These are phyloP conservation scores for Guadua angustifolia DNA, from an alignment of 176 grass and related monocot genomes.

Conservation along the genomic window DNA sequence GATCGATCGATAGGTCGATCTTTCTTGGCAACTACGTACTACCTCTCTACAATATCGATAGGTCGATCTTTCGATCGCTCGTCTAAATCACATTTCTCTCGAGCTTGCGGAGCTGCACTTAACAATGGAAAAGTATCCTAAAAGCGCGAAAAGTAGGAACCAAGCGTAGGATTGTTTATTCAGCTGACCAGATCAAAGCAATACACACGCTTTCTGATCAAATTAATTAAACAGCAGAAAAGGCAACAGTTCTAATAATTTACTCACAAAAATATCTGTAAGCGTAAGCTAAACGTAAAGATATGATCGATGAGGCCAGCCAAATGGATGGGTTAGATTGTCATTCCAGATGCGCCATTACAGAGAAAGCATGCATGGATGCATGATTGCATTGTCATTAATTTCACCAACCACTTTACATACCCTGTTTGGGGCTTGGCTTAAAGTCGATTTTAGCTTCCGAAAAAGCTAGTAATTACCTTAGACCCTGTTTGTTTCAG, in stretches of 20 bases:
- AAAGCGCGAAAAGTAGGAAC: not conserved
- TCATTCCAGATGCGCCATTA: constrained; percentile 2
- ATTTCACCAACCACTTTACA: not conserved
- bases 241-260: not conserved
- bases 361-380: not conserved
- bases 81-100: constrained; percentile 30
- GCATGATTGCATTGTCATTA: not conserved
- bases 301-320: not conserved
- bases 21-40: constrained; percentile 5
- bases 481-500: no score
- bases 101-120: not conserved
- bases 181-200: not conserved
- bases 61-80: not conserved
- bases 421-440: no score
- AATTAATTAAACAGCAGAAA: not conserved
- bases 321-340: not conserved
- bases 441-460: no score
- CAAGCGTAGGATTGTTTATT: not conserved
- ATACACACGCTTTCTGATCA: not conserved
- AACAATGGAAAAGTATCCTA: not conserved
- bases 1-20: not conserved
- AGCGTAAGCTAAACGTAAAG: constrained; percentile 5
- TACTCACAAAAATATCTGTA: not conserved
- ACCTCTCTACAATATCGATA: not conserved
- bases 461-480: no score